These are phyloP conservation scores for Serendipita sp. DNA, from an alignment of 768 basidiomycete species.

Conservation along the genomic window DNA sequence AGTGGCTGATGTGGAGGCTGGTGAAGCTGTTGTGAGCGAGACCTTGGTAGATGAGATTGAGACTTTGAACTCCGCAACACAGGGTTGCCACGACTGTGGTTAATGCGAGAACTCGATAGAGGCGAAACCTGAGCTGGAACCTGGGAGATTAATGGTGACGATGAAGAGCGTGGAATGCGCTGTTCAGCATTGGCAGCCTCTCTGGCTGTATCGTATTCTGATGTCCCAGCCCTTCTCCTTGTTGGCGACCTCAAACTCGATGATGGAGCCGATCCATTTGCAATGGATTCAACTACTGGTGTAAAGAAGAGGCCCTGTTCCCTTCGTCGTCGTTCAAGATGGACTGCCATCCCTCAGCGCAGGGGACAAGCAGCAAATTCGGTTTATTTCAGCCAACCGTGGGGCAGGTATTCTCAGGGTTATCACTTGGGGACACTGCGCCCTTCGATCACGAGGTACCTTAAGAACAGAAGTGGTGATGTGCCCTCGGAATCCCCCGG, in stretches of 20 bases:
- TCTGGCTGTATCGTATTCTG: neutral
- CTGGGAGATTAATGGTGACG: constrained; percentile 1
- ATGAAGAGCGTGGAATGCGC: neutral
- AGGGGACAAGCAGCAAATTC: neutral
- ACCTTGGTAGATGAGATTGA: neutral
- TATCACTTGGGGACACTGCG: no score
- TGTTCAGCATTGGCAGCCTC: neutral
- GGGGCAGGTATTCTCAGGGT: neutral
- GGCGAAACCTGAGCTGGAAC: neutral
- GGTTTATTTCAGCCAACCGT: neutral
- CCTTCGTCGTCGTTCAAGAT: neutral
- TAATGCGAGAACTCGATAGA: neutral
- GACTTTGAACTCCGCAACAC: neutral
- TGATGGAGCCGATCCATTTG: neutral
- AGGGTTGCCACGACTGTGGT: no score
- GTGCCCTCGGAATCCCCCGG: no score
- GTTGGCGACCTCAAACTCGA: neutral
- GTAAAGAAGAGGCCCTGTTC: constrained; percentile 2
- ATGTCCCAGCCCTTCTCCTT: neutral
- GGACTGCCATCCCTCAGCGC: neutral
- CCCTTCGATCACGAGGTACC: no score
- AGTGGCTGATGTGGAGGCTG: neutral
- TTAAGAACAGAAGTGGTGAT: no score
- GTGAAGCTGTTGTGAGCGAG: neutral
- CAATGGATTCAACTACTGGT: neutral